Percentiles rank a stretch among this genome's conserved stretches.
phyloP scores from a whole-genome alignment of 2,329 filamentous ascomycete genomes.

The Colletotrichum falcatum region DNA sequence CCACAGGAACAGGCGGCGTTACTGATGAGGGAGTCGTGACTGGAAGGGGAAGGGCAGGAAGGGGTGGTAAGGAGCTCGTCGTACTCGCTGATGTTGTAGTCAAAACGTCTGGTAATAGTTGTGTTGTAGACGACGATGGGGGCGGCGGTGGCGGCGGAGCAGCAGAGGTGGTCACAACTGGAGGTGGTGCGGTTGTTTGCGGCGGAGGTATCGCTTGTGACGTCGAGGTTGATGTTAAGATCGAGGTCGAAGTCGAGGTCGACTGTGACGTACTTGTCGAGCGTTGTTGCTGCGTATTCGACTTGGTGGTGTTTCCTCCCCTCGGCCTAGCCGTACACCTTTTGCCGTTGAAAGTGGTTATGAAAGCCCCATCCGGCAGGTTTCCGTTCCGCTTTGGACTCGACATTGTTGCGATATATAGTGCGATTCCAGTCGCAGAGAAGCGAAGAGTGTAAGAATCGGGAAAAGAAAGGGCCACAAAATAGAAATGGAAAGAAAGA shows the following conservation, averaged over 20 bases:
- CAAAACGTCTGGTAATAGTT: conserved; percentile 38
- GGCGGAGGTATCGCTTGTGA: conserved; percentile 25
- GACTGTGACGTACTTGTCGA: conserved; percentile 32
- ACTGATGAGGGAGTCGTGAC: conserved; percentile 31
- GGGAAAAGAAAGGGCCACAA: conserved; percentile 11
- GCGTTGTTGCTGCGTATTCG: conserved; percentile 26
- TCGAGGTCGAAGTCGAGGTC: conserved; percentile 24
- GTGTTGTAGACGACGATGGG: conserved; percentile 10
- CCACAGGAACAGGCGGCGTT: conserved; percentile 25
- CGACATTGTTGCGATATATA: conserved; percentile 54
- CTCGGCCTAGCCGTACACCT: conserved; percentile 67
- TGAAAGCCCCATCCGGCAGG: conserved; percentile 60
- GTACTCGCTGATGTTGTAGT: conserved; percentile 51
- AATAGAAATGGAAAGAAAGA: conserved; percentile 44
- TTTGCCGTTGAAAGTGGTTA: conserved; percentile 62
- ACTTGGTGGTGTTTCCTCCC: conserved; percentile 34
- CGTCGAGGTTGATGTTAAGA: conserved; percentile 26
- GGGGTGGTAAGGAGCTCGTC: conserved; percentile 47
- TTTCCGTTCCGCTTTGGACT: conserved; percentile 46
- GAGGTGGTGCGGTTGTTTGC: conserved; percentile 25
- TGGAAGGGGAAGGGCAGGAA: conserved; percentile 40
- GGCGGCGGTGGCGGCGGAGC: conserved; percentile 20
- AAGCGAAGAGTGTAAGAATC: conserved; percentile 44
- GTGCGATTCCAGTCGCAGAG: conserved; percentile 60
- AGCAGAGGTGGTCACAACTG: neutral